Conservation (phyloP, 1,284 basidiomycete species). For the Fereydounia khargensis region DNA sequence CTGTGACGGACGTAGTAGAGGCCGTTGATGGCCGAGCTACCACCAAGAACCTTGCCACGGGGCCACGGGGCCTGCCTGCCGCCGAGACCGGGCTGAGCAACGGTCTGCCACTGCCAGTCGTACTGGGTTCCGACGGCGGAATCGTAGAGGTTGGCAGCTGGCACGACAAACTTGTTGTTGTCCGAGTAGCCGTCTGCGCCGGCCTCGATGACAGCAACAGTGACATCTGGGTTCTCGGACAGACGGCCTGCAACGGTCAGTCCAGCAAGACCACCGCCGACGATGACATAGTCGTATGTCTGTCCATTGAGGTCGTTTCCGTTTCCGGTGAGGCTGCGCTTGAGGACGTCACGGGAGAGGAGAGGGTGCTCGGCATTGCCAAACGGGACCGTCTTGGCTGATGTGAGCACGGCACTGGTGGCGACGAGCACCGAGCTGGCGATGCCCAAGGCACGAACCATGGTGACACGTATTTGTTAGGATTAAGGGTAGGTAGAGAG, state of each 20-base stretch:
- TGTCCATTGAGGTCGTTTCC: constrained; percentile 13
- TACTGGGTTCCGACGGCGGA: constrained; percentile 20
- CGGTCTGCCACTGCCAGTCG: constrained; percentile 45
- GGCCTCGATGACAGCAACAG: constrained; percentile 61
- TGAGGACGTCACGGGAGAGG: constrained; percentile 1
- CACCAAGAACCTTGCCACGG: constrained; percentile 42
- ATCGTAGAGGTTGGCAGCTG: constrained; percentile 43
- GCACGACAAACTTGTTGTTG: constrained; percentile 20
- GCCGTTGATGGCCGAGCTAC: constrained; percentile 46
- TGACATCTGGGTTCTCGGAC: constrained; percentile 36
- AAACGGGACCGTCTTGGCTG: not conserved
- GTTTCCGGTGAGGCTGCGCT: constrained; percentile 10
- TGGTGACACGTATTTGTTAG: too few relatives aligned
- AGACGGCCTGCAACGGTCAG: constrained; percentile 44
- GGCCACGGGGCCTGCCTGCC: constrained; percentile 10
- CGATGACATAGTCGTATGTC: constrained; percentile 56
- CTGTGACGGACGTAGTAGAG: constrained; percentile 43
- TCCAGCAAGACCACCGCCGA: constrained; percentile 65
- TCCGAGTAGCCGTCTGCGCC: constrained; percentile 55
- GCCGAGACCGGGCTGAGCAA: constrained; percentile 13
- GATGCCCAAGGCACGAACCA: not conserved
- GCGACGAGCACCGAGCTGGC: not conserved
- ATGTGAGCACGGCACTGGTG: not conserved
- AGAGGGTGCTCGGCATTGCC: not conserved
- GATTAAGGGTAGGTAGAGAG: too few relatives aligned